A percentile compares a stretch with the other conserved stretches of the same genome.
Conservation (phyloP, 805 yeast species). For the Nematodospora valgi region DNA sequence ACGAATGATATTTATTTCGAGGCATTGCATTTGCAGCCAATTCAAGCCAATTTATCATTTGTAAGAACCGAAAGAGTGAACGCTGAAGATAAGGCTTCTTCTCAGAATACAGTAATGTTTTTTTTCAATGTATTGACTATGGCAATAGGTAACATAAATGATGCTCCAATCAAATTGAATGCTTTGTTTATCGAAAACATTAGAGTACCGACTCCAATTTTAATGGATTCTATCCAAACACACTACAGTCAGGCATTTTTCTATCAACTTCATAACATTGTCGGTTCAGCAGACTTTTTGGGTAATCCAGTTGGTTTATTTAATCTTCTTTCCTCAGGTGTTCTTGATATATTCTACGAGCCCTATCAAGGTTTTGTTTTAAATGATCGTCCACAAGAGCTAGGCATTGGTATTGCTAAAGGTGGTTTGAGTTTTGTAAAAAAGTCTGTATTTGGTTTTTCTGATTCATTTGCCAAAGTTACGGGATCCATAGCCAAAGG, state of each 20-base stretch:
- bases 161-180: conserved; percentile 89
- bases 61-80: conserved; percentile 80
- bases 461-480: conserved; percentile 89
- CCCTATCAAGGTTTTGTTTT: conserved; percentile 94
- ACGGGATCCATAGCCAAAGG: conserved; percentile 96
- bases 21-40: conserved; percentile 87
- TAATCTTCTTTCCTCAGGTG: conserved; percentile 90
- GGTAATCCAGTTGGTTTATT: conserved; percentile 98
- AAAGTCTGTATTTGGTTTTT: conserved; percentile 90
- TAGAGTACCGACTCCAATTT: conserved; percentile 75
- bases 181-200: conserved; percentile 86
- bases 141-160: conserved; percentile 96
- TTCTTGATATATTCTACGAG: conserved; percentile 92
- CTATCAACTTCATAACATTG: conserved; percentile 84
- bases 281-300: conserved; percentile 93
- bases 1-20: conserved; percentile 86
- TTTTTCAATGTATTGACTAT: conserved; percentile 83
- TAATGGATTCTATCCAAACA: conserved; percentile 66
- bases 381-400: conserved; percentile 93
- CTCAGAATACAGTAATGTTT: conserved; percentile 68
- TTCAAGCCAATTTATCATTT: conserved; percentile 83
- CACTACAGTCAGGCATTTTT: conserved; percentile 92
- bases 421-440: conserved; percentile 94
- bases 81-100: conserved; percentile 55
- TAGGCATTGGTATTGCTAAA: conserved; percentile 92